Conservation (phyloP, 768 basidiomycete genomes). For the Tremella fuciformis region DNA sequence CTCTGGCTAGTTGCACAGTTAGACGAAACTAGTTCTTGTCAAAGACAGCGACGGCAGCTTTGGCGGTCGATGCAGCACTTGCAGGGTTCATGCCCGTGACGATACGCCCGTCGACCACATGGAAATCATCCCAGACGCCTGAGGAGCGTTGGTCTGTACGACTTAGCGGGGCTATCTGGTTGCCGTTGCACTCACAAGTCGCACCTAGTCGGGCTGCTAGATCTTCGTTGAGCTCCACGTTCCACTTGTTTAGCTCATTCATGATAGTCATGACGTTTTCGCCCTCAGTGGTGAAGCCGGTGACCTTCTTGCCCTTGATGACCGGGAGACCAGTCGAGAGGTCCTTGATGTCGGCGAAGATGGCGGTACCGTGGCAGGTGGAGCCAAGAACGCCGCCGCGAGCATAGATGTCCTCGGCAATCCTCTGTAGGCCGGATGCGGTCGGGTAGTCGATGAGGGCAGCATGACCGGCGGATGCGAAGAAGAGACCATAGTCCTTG, state of each 20-base stretch:
- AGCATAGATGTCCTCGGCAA: conserved; percentile 3
- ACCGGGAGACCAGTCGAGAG: neutral
- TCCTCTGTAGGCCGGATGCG: conserved; percentile 5
- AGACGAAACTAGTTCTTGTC: neutral
- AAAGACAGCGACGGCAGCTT: neutral
- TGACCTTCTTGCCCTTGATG: conserved; percentile 8
- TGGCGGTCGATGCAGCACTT: conserved; percentile 4
- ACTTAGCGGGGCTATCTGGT: neutral
- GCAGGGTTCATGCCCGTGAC: conserved; percentile 3
- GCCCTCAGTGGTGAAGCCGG: conserved; percentile 11
- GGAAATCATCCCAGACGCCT: conserved; percentile 5
- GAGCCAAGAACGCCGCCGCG: conserved; percentile 6
- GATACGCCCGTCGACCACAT: neutral
- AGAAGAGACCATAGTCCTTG: conserved; percentile 10
- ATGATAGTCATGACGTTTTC: conserved; percentile 7
- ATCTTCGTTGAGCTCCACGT: conserved; percentile 1
- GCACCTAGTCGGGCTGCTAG: conserved; percentile 7
- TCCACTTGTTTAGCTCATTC: conserved; percentile 2
- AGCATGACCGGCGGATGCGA: conserved; percentile 11
- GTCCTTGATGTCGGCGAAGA: conserved; percentile 11
- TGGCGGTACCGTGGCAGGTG: conserved; percentile 12
- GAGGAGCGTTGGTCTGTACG: neutral
- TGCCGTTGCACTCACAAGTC: conserved; percentile 1
- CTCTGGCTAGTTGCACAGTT: no score
- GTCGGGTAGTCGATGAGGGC: conserved; percentile 14